phyloP scores from a whole-genome alignment of 2,329 filamentous ascomycete genomes.

The Camillea tinctor region DNA sequence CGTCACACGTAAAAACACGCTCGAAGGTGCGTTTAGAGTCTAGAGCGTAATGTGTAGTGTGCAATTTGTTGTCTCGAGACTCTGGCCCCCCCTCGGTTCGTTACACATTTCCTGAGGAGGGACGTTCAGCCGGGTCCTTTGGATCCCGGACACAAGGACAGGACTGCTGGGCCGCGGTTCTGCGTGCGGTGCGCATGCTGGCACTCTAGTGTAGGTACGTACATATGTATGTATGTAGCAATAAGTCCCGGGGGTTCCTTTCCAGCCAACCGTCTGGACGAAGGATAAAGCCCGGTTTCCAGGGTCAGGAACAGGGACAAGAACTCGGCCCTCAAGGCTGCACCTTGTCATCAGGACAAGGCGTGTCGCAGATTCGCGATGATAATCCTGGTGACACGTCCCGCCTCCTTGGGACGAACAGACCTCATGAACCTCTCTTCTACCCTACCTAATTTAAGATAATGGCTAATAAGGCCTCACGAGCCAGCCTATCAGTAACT shows the following conservation, averaged over 20 bases:
- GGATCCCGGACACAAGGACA: constrained; percentile 18
- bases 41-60: constrained; percentile 4
- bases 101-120: constrained; percentile 10
- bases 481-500: no score
- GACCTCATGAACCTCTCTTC: constrained; percentile 1
- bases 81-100: neutral
- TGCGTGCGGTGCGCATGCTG: constrained; percentile 21
- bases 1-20: neutral
- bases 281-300: constrained; percentile 17
- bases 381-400: constrained; percentile 15
- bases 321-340: constrained; percentile 5
- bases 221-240: constrained; percentile 1
- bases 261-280: constrained; percentile 7
- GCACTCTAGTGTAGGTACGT: constrained; percentile 9
- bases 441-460: no score
- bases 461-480: no score
- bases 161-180: constrained; percentile 11
- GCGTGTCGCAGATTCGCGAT: constrained; percentile 26
- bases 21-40: constrained; percentile 1
- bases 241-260: constrained; percentile 10
- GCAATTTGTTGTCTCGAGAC: constrained; percentile 1
- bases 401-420: constrained; percentile 21
- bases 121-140: constrained; percentile 16
- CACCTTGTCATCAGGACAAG: constrained; percentile 9
- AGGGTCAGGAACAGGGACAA: constrained; percentile 19